Evolutionary conservation across 2,329 filamentous ascomycete species (phyloP).

Genomic region (Alternaria hordeiaustralica): DNA sequence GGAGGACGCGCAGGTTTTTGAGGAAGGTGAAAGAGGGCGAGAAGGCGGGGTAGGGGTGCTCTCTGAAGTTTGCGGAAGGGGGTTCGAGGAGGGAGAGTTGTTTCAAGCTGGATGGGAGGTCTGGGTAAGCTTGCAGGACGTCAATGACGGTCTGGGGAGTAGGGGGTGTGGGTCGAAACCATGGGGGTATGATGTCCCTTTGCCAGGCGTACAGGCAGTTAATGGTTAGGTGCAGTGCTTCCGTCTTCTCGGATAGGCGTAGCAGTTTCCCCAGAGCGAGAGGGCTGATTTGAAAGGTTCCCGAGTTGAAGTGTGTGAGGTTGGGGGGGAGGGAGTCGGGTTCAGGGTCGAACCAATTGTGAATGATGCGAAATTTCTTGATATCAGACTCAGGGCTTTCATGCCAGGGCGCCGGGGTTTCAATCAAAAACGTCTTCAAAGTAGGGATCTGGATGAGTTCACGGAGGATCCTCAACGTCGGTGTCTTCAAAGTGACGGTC

Average conservation of each 20-base stretch:
- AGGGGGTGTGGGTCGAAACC: not conserved
- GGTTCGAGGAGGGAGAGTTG: not conserved
- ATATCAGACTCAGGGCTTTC: not conserved
- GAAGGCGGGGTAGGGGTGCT: not conserved
- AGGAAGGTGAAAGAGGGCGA: not conserved
- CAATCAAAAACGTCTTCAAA: not conserved
- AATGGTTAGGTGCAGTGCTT: not conserved
- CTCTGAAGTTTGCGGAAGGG: not conserved
- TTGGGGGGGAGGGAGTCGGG: not conserved
- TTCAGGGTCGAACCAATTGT: not conserved
- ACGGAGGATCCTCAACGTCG: not conserved
- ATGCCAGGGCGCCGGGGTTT: not conserved
- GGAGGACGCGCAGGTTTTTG: not conserved
- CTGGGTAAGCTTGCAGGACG: not conserved
- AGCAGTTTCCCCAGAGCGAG: not conserved
- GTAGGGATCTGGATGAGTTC: not conserved
- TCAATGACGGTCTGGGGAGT: not conserved
- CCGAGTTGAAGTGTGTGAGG: not conserved
- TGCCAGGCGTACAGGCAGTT: not conserved
- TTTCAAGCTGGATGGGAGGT: not conserved
- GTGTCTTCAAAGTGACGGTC: not conserved
- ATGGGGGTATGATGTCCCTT: not conserved
- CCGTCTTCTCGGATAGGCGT: not conserved
- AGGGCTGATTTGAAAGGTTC: not conserved
- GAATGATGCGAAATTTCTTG: not conserved